Evolutionary conservation across 768 basidiomycete genomes (phyloP).

Genomic region (Mycena epipterygia): DNA sequence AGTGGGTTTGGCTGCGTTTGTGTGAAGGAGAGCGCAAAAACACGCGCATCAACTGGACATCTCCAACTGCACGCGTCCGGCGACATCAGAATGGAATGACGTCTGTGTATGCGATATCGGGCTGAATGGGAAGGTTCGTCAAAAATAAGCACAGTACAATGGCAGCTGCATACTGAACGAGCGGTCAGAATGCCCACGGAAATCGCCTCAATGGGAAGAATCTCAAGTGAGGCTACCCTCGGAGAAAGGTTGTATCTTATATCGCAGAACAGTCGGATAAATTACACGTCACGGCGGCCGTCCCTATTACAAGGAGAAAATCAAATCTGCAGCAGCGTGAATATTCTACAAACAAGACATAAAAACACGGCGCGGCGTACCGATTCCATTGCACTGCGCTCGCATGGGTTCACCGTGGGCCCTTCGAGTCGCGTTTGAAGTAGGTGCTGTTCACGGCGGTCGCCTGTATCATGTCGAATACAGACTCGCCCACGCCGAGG

Average conservation of each 20-base stretch:
- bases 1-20: not conserved
- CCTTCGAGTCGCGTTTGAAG: slow-evolving; percentile 72
- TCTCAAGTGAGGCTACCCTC: slow-evolving; percentile 2
- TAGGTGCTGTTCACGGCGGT: slow-evolving; percentile 90
- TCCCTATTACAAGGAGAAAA: slow-evolving; percentile 1
- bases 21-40: not conserved
- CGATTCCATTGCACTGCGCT: not conserved
- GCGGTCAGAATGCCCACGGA: too few relatives aligned
- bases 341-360: not conserved
- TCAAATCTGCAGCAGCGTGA: slow-evolving; percentile 8
- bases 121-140: not conserved
- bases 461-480: slow-evolving; percentile 89
- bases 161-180: too few relatives aligned
- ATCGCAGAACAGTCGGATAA: slow-evolving; percentile 25
- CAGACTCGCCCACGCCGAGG: slow-evolving; percentile 87
- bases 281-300: slow-evolving; percentile 25
- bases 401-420: slow-evolving; percentile 46
- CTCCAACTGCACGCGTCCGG: not conserved
- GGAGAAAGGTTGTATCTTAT: slow-evolving; percentile 6
- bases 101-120: too few relatives aligned
- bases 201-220: not conserved
- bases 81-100: too few relatives aligned
- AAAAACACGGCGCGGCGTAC: not conserved
- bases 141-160: not conserved
- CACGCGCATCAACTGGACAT: not conserved